Conservation (phyloP, 176 grass and related monocot genomes). For the Aegilops speltoides region DNA sequence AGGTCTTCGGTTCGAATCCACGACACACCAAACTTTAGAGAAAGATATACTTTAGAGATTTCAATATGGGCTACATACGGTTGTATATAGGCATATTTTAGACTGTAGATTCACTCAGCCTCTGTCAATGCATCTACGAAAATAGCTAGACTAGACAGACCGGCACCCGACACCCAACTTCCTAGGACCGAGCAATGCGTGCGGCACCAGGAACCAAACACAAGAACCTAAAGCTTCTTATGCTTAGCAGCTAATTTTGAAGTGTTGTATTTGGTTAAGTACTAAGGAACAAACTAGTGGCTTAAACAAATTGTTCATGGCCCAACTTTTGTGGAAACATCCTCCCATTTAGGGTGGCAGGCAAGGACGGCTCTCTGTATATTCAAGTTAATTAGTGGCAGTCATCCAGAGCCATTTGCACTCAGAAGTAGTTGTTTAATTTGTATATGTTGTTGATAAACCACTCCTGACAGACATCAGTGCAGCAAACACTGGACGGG, state of each 20-base stretch:
- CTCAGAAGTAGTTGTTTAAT: not conserved
- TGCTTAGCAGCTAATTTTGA: not conserved
- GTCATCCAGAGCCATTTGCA: not conserved
- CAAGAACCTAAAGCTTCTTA: not conserved
- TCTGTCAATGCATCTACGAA: not conserved
- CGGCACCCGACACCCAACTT: not conserved
- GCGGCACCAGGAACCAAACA: not conserved
- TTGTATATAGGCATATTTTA: too few relatives aligned
- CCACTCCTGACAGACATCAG: conserved; percentile 5
- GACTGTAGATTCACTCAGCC: too few relatives aligned
- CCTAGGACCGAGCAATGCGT: not conserved
- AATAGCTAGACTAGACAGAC: not conserved
- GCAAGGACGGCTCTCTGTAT: not conserved
- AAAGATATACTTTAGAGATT: too few relatives aligned
- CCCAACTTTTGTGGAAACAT: not conserved
- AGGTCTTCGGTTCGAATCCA: too few relatives aligned
- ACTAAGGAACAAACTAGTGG: not conserved
- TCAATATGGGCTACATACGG: too few relatives aligned
- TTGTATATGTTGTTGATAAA: not conserved
- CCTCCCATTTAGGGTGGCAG: not conserved
- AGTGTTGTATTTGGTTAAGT: not conserved
- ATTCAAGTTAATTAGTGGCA: not conserved
- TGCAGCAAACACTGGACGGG: not conserved
- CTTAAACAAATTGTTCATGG: not conserved
- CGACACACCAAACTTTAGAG: too few relatives aligned